Base-by-base conservation (phyloP, 148 eudicot genomes). In the Silene conica region DNA sequence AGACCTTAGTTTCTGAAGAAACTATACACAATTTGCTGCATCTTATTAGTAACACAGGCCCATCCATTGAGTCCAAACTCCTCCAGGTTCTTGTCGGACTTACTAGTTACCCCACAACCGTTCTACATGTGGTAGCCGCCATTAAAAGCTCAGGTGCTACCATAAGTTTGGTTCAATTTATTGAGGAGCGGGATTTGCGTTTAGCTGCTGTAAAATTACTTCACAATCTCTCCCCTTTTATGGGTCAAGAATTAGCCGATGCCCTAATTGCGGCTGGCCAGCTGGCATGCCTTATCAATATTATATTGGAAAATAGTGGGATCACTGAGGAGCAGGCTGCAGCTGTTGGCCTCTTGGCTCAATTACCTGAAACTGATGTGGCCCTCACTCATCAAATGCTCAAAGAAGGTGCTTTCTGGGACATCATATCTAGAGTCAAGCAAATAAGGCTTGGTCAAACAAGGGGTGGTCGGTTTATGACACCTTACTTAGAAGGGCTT, bases 31-130 rank as follows among this genome's bases (percentile, higher is more conserved):
- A 80, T 69, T 81, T 93, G 43, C 90, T 93, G 57, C 89, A 87
- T 58, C 86, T 93, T 41, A 93, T 93, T 55, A 93, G 89, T 78
- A 93, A 93, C 84, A 93, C 98, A 3, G 98, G 98, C 34, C 98
- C 98, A 0, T 80, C 93, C n/a, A 93, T 93, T 26, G 98, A 86
- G 81, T 87, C 93, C 83, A 90, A 90, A 81, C 98, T 90, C 67
- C 85, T 93, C 71, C 92, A 90, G 74, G 98, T 93, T 67, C 92
- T 93, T 38, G 92, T 93, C 11, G 98, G 98, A 67, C 93, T 93
- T 52, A 93, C 98, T 6, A 86, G 82, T 80, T 84, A 91, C 69
- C 83, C 79, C 12, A 74, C 79, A 31, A 87, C 89, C 9, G 90
- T 85, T 58, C 41, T 55, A 0, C 77, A 83, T 20, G 92, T 90